These are phyloP conservation scores for Colletotrichum nymphaeae DNA, from an alignment of 2,329 filamentous ascomycete species.

Conservation along the genomic window DNA sequence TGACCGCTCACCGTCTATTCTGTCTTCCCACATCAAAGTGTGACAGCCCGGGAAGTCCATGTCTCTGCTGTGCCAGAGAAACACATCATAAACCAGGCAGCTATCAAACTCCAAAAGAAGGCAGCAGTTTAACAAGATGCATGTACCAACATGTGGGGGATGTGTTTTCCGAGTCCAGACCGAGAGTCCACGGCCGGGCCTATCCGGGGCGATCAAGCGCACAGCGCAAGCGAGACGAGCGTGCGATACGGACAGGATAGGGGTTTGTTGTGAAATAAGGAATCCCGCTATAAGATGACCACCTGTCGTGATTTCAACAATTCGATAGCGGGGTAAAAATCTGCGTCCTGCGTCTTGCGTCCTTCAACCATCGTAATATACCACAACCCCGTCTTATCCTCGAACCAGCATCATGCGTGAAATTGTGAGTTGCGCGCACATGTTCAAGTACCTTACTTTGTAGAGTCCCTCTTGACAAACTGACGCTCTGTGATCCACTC, in stretches of 20 bases:
- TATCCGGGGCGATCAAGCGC: background rate
- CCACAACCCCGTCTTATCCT: background rate
- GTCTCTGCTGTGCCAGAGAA: background rate
- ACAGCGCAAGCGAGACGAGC: background rate
- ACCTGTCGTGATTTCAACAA: background rate
- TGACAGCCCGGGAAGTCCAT: background rate
- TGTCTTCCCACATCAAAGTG: background rate
- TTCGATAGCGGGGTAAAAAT: slow-evolving; percentile 7
- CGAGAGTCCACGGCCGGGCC: background rate
- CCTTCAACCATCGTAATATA: slow-evolving; percentile 4
- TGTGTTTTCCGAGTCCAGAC: background rate
- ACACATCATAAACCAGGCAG: background rate
- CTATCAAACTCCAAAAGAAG: background rate
- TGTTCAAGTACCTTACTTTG: background rate
- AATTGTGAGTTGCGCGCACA: slow-evolving; percentile 45
- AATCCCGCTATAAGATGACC: slow-evolving; percentile 16
- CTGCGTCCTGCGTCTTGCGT: background rate
- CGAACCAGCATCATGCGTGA: slow-evolving; percentile 11
- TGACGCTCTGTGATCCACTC: slow-evolving; percentile 63
- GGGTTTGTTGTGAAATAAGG: slow-evolving; percentile 7
- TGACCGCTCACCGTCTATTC: background rate
- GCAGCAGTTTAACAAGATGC: slow-evolving; percentile 11
- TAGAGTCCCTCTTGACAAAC: slow-evolving; percentile 30
- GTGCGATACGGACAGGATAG: slow-evolving; percentile 1
- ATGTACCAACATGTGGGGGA: background rate